Conservation (phyloP, 176 grass and related monocot species). For the Saccharum officinarum region DNA sequence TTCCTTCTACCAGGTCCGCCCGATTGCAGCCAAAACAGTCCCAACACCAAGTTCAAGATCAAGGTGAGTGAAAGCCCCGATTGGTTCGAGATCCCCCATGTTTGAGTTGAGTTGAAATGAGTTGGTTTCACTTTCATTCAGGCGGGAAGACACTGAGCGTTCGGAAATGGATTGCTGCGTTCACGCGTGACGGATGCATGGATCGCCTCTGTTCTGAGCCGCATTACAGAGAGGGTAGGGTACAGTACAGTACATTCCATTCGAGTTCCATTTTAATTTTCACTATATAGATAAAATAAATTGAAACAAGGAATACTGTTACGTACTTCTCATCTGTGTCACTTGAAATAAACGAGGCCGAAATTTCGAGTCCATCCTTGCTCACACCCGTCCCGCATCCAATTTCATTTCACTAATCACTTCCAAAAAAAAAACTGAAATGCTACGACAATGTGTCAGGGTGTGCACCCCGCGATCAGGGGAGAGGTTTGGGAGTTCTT, state of each 20-base stretch:
- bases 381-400: not conserved
- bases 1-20: conserved; percentile 75
- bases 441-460: too few species aligned
- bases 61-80: conserved; percentile 42
- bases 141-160: conserved; percentile 88
- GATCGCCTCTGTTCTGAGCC: conserved; percentile 73
- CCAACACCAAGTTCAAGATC: conserved; percentile 90
- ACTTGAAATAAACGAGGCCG: too few species aligned
- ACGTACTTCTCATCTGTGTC: too few species aligned
- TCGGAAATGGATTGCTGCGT: conserved; percentile 83
- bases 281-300: too few species aligned
- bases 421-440: too few species aligned
- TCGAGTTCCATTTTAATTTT: too few species aligned
- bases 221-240: conserved; percentile 86
- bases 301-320: too few species aligned
- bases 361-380: not conserved
- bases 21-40: conserved; percentile 62
- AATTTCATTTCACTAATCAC: not conserved
- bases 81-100: not conserved
- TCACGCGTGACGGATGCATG: conserved; percentile 63
- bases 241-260: too few species aligned
- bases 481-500: conserved; percentile 98
- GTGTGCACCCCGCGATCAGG: conserved; percentile 91
- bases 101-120: not conserved
- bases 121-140: conserved; percentile 22